Conservation (phyloP, 805 yeast genomes). For the Schwanniomyces vanrijiae region DNA sequence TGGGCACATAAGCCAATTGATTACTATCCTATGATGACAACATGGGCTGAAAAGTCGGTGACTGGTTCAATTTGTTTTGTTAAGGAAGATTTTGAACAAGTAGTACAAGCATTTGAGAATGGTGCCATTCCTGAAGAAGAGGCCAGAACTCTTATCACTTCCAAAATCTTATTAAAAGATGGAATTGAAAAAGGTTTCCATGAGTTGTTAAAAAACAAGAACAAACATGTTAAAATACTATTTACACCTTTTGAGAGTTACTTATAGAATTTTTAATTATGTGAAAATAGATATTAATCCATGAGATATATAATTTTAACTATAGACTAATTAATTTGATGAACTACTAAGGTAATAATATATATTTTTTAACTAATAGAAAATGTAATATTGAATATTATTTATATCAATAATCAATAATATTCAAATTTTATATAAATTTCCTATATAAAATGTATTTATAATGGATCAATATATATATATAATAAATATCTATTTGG, state of each 20-base stretch:
- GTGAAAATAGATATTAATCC: too few relatives aligned
- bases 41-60: slow-evolving; percentile 51
- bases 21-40: slow-evolving; percentile 53
- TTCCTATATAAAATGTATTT: too few relatives aligned
- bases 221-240: slow-evolving; percentile 52
- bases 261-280: background rate
- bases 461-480: too few relatives aligned
- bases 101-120: slow-evolving; percentile 29
- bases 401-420: too few relatives aligned
- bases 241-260: slow-evolving; percentile 41
- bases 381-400: too few relatives aligned
- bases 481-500: too few relatives aligned
- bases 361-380: too few relatives aligned
- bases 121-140: slow-evolving; percentile 29
- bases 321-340: too few relatives aligned
- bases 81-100: slow-evolving; percentile 56
- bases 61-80: slow-evolving; percentile 65
- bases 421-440: too few relatives aligned
- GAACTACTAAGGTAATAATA: too few relatives aligned
- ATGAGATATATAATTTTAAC: too few relatives aligned
- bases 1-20: slow-evolving; percentile 55
- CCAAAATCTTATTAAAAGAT: slow-evolving; percentile 48
- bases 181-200: slow-evolving; percentile 53
- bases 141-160: slow-evolving; percentile 51
- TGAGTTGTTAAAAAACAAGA: slow-evolving; percentile 52